Conservation (phyloP, 805 yeast species). For the Zygotorulaspora chibaensis region DNA sequence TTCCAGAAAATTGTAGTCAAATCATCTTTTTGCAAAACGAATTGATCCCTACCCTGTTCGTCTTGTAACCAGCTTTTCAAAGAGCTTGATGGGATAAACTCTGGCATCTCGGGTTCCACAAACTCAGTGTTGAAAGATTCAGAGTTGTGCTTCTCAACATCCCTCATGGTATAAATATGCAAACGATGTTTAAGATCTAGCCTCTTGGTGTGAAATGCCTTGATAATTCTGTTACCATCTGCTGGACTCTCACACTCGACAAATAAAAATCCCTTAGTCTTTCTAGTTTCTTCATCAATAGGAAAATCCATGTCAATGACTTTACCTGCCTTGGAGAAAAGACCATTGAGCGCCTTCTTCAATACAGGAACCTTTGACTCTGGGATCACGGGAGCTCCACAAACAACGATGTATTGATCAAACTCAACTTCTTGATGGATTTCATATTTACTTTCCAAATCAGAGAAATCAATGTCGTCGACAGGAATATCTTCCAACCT, state of each 20-base stretch:
- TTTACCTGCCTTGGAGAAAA: conserved; percentile 73
- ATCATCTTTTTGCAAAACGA: conserved; percentile 72
- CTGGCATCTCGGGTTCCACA: conserved; percentile 67
- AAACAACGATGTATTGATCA: conserved; percentile 79
- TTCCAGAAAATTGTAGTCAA: conserved; percentile 85
- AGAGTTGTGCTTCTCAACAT: conserved; percentile 72
- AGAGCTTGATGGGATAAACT: conserved; percentile 72
- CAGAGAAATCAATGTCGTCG: conserved; percentile 75
- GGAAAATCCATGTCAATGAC: conserved; percentile 82
- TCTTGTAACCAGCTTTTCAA: conserved; percentile 90
- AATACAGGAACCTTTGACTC: conserved; percentile 80
- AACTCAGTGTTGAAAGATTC: conserved; percentile 60
- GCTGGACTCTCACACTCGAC: conserved; percentile 69
- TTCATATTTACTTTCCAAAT: conserved; percentile 71
- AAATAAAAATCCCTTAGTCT: conserved; percentile 81
- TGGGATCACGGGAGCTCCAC: conserved; percentile 95
- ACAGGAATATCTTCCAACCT: conserved; percentile 46
- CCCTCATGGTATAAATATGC: conserved; percentile 74
- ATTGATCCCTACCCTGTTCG: conserved; percentile 84
- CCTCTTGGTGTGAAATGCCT: conserved; percentile 79
- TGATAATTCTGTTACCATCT: conserved; percentile 74
- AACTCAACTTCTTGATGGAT: conserved; percentile 58
- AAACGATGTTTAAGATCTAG: conserved; percentile 91
- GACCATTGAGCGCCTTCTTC: conserved; percentile 77
- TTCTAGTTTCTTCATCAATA: conserved; percentile 57